Evolutionary conservation across 116 monocot genomes (phyloP), one percentile per base, ranked within the genome.

Genomic region (Cymodocea nodosa): DNA sequence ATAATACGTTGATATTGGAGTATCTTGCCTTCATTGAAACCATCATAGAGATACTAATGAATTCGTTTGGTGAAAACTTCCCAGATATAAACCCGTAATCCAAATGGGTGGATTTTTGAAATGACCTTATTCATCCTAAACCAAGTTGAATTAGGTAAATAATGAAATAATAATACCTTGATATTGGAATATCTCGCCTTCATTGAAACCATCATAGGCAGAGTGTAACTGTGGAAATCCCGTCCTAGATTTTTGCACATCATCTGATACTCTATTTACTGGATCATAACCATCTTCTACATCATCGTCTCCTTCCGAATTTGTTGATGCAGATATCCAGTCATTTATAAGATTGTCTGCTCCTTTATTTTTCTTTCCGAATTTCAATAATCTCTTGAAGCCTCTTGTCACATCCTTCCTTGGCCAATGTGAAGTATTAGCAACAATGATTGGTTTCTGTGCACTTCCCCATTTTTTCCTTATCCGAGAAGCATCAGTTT

Each of bases 271-370:
- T 51, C 76, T 73, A 52, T 37, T 70, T 39, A 68, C 76, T 22
- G 78, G 35, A 76, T 87, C 93, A 51, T 76, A 74, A 2, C 83
- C 74, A 76, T 91, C 97, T 56, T 83, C 85, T 50, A 72, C 64
- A 67, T 98, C 98, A 68, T 98, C 98, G 71, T 98, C 98, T 30
- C 92, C 85, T 80, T 98, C 98, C 12, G 98, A 98, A 72, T 87
- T 78, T 37, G 92, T 98, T 69, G 91, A 88, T 24, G 83, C 91
- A 61, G 88, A 98, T n/a, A 92, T 86, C 88, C 89, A 91, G 74
- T 98, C 98, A 66, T 72, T 76, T 63, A 75, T 53, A 25, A 83
- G 66, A 77, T 68, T 67, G 25, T 85, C 90, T 44, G 75, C 51
- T 50, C 85, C 90, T 66, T 78, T 81, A 40, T 60, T 83, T 82